Conservation (phyloP, 2,329 filamentous ascomycete genomes). For the Microcera coccophila region DNA sequence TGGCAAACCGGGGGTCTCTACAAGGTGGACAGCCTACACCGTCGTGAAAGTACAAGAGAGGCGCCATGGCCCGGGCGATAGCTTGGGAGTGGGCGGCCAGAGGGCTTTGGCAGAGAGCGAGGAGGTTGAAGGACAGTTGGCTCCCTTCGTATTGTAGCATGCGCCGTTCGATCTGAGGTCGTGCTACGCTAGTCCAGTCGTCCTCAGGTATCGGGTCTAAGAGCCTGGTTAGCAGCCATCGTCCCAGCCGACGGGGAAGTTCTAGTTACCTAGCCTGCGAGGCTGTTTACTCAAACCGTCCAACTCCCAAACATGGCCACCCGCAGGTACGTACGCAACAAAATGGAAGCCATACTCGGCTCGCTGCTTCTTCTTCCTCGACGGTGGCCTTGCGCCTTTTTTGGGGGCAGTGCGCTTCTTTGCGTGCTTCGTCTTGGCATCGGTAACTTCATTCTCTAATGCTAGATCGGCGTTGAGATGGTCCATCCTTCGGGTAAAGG, state of each 20-base stretch:
- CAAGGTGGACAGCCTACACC: constrained; percentile 20
- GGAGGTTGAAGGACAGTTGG: constrained; percentile 69
- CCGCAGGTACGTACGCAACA: constrained; percentile 77
- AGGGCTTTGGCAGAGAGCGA: constrained; percentile 69
- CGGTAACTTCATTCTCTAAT: constrained; percentile 53
- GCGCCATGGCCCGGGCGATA: constrained; percentile 42
- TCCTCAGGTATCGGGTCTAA: constrained; percentile 15
- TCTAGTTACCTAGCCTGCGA: constrained; percentile 33
- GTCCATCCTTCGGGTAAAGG: constrained; percentile 76
- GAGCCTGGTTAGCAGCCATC: constrained; percentile 4
- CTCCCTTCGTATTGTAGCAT: constrained; percentile 65
- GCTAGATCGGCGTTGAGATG: constrained; percentile 67
- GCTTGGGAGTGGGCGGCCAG: constrained; percentile 46
- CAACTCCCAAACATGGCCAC: constrained; percentile 78
- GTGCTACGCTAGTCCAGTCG: constrained; percentile 65
- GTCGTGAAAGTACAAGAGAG: constrained; percentile 36
- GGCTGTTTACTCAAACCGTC: constrained; percentile 78
- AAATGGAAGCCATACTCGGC: constrained; percentile 76
- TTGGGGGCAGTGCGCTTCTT: constrained; percentile 33
- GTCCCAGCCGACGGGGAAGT: neutral
- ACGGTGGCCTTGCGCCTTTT: constrained; percentile 34
- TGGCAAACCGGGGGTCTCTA: too few relatives aligned
- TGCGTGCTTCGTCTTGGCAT: constrained; percentile 31
- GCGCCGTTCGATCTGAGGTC: constrained; percentile 60
- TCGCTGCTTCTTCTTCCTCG: constrained; percentile 39